phyloP scores from a whole-genome alignment of 345 rosid species.

The Eucalyptus tenuipes region DNA sequence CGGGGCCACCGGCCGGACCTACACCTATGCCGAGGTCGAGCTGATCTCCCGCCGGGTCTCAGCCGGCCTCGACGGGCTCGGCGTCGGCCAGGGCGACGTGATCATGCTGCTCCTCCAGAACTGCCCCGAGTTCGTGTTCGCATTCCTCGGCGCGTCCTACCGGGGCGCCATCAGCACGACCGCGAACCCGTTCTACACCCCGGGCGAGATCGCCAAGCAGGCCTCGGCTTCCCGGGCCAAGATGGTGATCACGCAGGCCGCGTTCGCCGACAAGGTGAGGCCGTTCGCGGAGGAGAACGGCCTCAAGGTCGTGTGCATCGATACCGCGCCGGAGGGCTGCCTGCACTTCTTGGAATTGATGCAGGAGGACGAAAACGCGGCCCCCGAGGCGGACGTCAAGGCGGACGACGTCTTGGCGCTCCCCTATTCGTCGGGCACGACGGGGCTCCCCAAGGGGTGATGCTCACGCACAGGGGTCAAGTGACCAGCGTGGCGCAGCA shows the following conservation, averaged over 20 bases:
- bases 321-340: conserved; percentile 32
- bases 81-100: conserved; percentile 49
- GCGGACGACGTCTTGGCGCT: conserved; percentile 77
- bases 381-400: conserved; percentile 20
- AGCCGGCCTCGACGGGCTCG: conserved; percentile 38
- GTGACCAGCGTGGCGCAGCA: conserved; percentile 87
- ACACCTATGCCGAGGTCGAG: conserved; percentile 69
- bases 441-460: conserved; percentile 90
- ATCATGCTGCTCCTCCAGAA: conserved; percentile 72
- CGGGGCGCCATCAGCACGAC: conserved; percentile 58
- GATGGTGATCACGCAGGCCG: conserved; percentile 51
- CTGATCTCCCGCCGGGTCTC: conserved; percentile 46
- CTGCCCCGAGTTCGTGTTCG: conserved; percentile 54
- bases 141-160: conserved; percentile 70
- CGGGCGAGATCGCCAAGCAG: conserved; percentile 66
- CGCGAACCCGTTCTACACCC: conserved; percentile 77
- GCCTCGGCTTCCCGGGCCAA: conserved; percentile 40
- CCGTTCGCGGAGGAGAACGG: conserved; percentile 14
- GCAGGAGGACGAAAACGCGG: conserved; percentile 21
- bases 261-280: conserved; percentile 40
- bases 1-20: conserved; percentile 42
- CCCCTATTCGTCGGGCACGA: conserved; percentile 92
- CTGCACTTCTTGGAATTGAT: conserved; percentile 55
- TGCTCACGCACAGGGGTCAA: conserved; percentile 71
- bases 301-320: conserved; percentile 21